phyloP scores from a whole-genome alignment of 1,284 basidiomycete genomes.

The Ganoderma lucidum region DNA sequence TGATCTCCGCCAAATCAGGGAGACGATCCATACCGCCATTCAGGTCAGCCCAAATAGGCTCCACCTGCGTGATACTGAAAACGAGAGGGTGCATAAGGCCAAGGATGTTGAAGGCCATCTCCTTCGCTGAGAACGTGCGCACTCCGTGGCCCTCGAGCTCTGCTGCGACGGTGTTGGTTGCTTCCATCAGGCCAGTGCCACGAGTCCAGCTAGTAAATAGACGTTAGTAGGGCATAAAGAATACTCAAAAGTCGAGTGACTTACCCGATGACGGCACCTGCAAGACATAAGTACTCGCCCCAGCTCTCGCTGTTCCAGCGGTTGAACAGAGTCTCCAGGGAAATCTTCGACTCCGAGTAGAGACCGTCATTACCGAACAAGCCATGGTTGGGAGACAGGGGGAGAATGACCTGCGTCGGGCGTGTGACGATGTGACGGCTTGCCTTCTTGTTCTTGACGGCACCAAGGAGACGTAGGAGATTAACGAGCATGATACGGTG shows the following conservation, averaged over 20 bases:
- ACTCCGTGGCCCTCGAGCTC: slow-evolving; percentile 95
- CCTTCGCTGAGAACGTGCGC: slow-evolving; percentile 98
- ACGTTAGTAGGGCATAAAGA: slow-evolving; percentile 27
- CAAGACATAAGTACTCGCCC: slow-evolving; percentile 98
- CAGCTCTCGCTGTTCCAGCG: slow-evolving; percentile 98
- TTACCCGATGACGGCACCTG: slow-evolving; percentile 97
- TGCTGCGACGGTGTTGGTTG: slow-evolving; percentile 94
- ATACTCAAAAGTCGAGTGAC: slow-evolving; percentile 36
- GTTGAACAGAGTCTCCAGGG: slow-evolving; percentile 97
- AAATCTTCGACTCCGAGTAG: slow-evolving; percentile 99
- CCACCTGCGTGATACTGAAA: slow-evolving; percentile 99
- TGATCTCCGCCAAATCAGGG: slow-evolving; percentile 93
- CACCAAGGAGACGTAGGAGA: slow-evolving; percentile 93
- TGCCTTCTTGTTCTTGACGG: slow-evolving; percentile 98
- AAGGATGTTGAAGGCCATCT: slow-evolving; percentile 99
- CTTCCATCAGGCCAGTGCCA: slow-evolving; percentile 97
- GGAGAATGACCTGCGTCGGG: slow-evolving; percentile 97
- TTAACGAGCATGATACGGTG: slow-evolving; percentile 98
- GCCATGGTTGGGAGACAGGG: slow-evolving; percentile 97
- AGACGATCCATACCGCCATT: slow-evolving; percentile 98
- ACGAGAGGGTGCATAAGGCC: slow-evolving; percentile 99
- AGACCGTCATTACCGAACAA: slow-evolving; percentile 98
- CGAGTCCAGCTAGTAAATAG: slow-evolving; percentile 83
- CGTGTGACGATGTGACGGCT: slow-evolving; percentile 96
- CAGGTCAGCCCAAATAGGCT: slow-evolving; percentile 98